These are phyloP conservation scores for Nigrospora oryzae DNA, from an alignment of 2,329 filamentous ascomycete species.

Conservation along the genomic window DNA sequence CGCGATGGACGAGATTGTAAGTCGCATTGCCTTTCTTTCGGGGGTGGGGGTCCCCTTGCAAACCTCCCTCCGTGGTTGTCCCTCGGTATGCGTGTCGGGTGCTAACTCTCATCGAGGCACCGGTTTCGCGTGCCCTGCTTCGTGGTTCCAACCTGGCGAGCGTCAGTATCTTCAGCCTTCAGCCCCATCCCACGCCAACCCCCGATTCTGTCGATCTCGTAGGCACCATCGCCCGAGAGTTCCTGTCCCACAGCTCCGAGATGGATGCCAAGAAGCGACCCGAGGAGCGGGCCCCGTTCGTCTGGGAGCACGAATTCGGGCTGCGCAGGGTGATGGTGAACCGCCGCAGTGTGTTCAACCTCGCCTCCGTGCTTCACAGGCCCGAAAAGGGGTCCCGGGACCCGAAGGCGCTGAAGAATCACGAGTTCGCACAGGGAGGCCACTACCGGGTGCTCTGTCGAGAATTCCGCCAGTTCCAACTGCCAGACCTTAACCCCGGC, in stretches of 20 bases:
- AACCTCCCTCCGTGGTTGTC: neutral
- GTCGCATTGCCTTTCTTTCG: neutral
- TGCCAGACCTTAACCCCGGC: neutral
- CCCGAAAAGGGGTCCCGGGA: neutral
- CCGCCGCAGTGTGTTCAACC: neutral
- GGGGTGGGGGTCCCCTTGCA: too few species aligned
- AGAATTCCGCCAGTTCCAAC: neutral
- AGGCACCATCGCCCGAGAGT: neutral
- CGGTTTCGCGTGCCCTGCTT: neutral
- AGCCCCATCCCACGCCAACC: neutral
- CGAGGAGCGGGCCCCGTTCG: neutral
- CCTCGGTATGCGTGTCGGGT: neutral
- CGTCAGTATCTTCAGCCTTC: neutral
- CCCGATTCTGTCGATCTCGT: neutral
- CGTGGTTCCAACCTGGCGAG: neutral
- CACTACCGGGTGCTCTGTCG: neutral
- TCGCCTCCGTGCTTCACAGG: slow-evolving; percentile 3
- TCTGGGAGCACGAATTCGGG: slow-evolving; percentile 2
- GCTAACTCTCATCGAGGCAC: neutral
- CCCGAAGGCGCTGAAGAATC: neutral
- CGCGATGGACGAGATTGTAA: neutral
- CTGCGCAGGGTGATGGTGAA: neutral
- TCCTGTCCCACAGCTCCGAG: neutral
- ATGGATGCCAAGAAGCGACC: neutral
- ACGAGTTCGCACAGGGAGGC: neutral